Percentiles rank a stretch among this genome's conserved stretches.
Conservation (phyloP, 2,329 filamentous ascomycete species). For the Byssoonygena ceratinophila region DNA sequence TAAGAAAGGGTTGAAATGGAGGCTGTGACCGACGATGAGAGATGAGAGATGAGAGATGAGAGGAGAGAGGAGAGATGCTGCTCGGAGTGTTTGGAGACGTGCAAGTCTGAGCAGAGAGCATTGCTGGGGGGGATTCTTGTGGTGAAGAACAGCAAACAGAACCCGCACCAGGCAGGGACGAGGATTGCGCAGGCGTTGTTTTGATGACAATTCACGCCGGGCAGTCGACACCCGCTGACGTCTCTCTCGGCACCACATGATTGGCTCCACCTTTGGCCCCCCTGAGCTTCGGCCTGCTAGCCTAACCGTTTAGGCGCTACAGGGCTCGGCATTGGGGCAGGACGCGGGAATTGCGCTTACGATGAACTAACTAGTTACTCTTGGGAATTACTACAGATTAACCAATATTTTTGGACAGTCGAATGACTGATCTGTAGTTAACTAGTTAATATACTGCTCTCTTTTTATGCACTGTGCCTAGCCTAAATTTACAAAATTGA, state of each 20-base stretch:
- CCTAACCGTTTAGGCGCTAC: too few species aligned
- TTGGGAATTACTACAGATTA: too few species aligned
- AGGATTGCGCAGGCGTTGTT: not conserved
- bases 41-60: not conserved
- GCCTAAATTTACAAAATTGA: too few species aligned
- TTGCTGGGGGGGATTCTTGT: not conserved
- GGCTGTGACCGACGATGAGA: not conserved
- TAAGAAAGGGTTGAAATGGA: not conserved
- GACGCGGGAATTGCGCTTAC: too few species aligned
- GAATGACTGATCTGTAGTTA: too few species aligned
- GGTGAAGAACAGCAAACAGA: not conserved
- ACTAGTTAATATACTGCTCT: too few species aligned
- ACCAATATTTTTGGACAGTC: too few species aligned
- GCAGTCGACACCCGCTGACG: not conserved
- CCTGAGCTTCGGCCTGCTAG: too few species aligned
- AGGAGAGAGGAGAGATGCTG: not conserved
- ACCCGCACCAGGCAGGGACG: not conserved
- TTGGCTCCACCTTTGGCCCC: too few species aligned
- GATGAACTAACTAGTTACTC: too few species aligned
- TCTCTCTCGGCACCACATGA: not conserved
- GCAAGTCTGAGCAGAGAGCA: not conserved
- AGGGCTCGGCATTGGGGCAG: too few species aligned
- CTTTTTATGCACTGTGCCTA: too few species aligned
- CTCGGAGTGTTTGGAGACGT: not conserved
- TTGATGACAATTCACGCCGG: not conserved